Evolutionary conservation across 2,329 filamentous ascomycete genomes (phyloP).

Genomic region (Cercospora brassicicola): DNA sequence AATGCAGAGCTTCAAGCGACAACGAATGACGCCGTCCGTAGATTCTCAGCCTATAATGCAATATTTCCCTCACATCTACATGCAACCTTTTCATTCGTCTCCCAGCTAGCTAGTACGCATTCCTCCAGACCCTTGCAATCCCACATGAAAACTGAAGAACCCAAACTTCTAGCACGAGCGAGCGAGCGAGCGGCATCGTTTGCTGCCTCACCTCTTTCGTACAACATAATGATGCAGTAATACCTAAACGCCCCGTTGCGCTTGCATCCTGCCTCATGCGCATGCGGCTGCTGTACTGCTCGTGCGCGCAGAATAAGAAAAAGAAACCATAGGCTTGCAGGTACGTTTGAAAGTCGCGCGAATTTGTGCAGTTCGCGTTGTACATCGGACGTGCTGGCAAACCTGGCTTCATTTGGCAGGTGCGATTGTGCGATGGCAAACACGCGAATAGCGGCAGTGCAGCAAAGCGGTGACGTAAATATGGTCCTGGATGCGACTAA

Average conservation of each 20-base stretch:
- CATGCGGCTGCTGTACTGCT: neutral
- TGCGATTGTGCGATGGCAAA: slow-evolving; percentile 1
- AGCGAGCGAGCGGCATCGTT: neutral
- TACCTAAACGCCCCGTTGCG: neutral
- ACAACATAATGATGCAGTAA: neutral
- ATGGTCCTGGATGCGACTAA: neutral
- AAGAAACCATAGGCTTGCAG: neutral
- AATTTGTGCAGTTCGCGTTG: neutral
- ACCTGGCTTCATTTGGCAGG: neutral
- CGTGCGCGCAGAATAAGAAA: neutral
- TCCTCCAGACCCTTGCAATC: neutral
- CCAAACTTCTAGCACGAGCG: neutral
- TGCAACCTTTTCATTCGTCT: neutral
- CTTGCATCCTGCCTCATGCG: neutral
- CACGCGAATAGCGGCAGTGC: neutral
- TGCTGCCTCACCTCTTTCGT: neutral
- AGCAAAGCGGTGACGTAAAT: neutral
- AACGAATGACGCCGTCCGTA: neutral
- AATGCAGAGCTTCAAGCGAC: neutral
- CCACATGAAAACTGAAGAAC: neutral
- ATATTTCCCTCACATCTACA: neutral
- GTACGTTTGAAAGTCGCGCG: neutral
- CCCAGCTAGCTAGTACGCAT: neutral
- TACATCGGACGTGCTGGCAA: neutral
- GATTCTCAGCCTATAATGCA: neutral